Evolutionary conservation across 352 stramenopile species (phyloP).

Genomic region (Phytophthora pluvialis): DNA sequence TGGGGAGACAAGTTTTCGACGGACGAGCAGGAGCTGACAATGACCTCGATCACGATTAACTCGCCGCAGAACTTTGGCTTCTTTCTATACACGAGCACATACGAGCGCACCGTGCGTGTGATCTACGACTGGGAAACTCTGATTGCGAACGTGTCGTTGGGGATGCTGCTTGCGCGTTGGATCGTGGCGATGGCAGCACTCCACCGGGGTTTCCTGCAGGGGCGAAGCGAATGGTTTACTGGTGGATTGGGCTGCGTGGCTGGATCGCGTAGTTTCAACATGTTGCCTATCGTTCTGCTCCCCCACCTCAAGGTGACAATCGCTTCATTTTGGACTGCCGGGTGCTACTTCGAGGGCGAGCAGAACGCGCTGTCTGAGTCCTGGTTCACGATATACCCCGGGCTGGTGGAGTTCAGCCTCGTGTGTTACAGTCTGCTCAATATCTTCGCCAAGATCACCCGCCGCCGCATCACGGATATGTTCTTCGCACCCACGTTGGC

Average conservation of each 20-base stretch:
- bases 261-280: constrained; percentile 44
- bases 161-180: constrained; percentile 49
- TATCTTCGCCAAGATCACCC: constrained; percentile 42
- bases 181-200: constrained; percentile 47
- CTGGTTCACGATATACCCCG: constrained; percentile 59
- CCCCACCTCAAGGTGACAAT: constrained; percentile 48
- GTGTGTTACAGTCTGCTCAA: constrained; percentile 59
- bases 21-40: constrained; percentile 17
- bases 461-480: constrained; percentile 41
- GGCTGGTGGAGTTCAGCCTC: constrained; percentile 44
- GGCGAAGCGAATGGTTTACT: constrained; percentile 32
- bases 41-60: constrained; percentile 37
- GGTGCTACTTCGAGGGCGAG: constrained; percentile 53
- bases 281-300: constrained; percentile 52
- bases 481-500: constrained; percentile 48
- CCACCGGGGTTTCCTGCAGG: constrained; percentile 33
- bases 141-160: constrained; percentile 51
- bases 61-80: constrained; percentile 44
- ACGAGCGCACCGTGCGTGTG: constrained; percentile 20
- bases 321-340: constrained; percentile 49
- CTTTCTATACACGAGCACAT: constrained; percentile 37
- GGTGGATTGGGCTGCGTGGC: constrained; percentile 48
- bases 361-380: constrained; percentile 47
- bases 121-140: constrained; percentile 54
- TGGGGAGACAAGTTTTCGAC: constrained; percentile 44